phyloP scores from a whole-genome alignment of 768 basidiomycete species.

The Termitomyces sp. region DNA sequence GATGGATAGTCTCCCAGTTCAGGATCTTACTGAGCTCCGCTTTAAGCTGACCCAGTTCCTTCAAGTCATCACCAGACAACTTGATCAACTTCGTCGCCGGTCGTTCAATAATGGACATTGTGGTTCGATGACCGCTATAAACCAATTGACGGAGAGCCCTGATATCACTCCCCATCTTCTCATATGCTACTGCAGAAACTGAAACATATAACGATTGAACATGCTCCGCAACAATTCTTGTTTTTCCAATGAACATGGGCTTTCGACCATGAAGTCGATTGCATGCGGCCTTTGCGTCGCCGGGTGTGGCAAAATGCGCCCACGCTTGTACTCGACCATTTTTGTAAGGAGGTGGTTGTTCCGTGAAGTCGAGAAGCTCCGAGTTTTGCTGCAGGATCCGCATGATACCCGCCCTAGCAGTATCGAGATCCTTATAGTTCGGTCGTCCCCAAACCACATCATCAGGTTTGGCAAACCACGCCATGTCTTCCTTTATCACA shows the following conservation, averaged over 20 bases:
- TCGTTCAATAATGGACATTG: conserved; percentile 17
- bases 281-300: conserved; percentile 48
- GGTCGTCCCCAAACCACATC: conserved; percentile 48
- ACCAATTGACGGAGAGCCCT: conserved; percentile 33
- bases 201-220: conserved; percentile 45
- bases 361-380: conserved; percentile 34
- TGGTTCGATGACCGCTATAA: conserved; percentile 23
- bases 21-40: conserved; percentile 54
- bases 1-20: conserved; percentile 51
- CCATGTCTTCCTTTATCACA: conserved; percentile 33
- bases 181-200: conserved; percentile 32
- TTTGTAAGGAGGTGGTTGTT: conserved; percentile 45
- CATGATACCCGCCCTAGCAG: conserved; percentile 30
- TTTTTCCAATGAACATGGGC: conserved; percentile 39
- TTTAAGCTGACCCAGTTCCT: conserved; percentile 51
- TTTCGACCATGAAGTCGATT: conserved; percentile 39
- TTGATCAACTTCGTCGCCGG: conserved; percentile 28
- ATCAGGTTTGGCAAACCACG: conserved; percentile 38
- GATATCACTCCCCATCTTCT: conserved; percentile 39
- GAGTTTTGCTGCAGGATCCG: conserved; percentile 31
- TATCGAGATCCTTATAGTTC: conserved; percentile 35
- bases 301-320: conserved; percentile 47
- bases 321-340: conserved; percentile 40
- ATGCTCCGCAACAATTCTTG: conserved; percentile 45
- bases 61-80: conserved; percentile 43